These are phyloP conservation scores for Pseudofabraea citricarpa DNA, from an alignment of 2,329 filamentous ascomycete species.

Conservation along the genomic window DNA sequence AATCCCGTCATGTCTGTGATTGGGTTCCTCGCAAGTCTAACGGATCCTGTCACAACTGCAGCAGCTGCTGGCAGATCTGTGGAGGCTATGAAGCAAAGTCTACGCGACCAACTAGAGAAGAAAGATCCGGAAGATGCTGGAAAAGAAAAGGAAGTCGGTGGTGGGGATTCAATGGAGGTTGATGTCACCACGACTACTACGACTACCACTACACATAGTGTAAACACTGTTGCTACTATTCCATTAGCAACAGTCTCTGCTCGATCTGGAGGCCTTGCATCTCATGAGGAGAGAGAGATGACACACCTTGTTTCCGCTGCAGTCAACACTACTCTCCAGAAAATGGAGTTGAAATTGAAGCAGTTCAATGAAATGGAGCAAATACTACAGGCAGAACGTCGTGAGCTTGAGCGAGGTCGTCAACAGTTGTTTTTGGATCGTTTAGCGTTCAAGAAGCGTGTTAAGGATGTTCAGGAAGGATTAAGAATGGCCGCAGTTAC, in stretches of 20 bases:
- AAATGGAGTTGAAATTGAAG: constrained; percentile 90
- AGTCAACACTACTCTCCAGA: constrained; percentile 90
- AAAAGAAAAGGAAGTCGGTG: constrained; percentile 46
- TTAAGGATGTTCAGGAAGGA: constrained; percentile 75
- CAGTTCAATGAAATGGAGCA: constrained; percentile 97
- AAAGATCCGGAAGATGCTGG: constrained; percentile 50
- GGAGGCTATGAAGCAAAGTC: constrained; percentile 74
- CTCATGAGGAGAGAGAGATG: constrained; percentile 95
- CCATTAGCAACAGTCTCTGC: constrained; percentile 83
- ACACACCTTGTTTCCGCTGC: constrained; percentile 87
- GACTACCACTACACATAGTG: constrained; percentile 41
- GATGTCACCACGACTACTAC: constrained; percentile 40
- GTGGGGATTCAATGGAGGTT: constrained; percentile 58
- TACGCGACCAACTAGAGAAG: constrained; percentile 74
- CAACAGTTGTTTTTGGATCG: constrained; percentile 94
- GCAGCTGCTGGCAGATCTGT: constrained; percentile 86
- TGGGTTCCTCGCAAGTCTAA: constrained; percentile 85
- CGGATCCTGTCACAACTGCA: constrained; percentile 84
- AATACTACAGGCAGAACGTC: constrained; percentile 83
- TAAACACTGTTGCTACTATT: constrained; percentile 62
- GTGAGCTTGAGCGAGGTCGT: constrained; percentile 85
- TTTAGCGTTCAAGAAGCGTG: constrained; percentile 81
- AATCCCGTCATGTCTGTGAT: constrained; percentile 97
- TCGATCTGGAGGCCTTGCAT: constrained; percentile 81
- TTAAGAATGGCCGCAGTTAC: constrained; percentile 46